Evolutionary conservation across 2,329 filamentous ascomycete species (phyloP).

Genomic region (Microdochium paspali): DNA sequence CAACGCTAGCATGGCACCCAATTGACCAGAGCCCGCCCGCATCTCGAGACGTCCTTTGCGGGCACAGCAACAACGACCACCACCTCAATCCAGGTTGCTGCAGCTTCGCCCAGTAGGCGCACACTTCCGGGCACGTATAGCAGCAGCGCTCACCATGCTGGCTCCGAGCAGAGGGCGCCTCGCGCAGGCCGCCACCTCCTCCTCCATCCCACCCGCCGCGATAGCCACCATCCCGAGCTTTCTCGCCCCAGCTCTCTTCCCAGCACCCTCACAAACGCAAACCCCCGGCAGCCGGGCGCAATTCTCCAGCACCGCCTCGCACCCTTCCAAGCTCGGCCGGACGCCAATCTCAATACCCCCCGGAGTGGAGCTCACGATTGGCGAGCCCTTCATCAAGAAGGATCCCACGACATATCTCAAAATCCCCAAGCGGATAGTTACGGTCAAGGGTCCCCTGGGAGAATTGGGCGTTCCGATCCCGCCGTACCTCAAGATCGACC

Average conservation of each 20-base stretch:
- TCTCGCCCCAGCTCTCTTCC: constrained; percentile 59
- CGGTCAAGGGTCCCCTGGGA: constrained; percentile 74
- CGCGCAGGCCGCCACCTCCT: constrained; percentile 42
- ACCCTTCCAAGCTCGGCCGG: constrained; percentile 75
- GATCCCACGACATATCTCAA: constrained; percentile 50
- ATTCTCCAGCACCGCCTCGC: constrained; percentile 64
- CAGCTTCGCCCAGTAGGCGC: no score
- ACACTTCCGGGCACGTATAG: no score
- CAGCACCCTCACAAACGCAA: constrained; percentile 27
- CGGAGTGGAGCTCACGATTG: constrained; percentile 67
- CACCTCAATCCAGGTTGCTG: no score
- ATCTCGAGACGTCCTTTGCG: neutral
- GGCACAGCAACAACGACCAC: neutral
- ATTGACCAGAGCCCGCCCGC: neutral
- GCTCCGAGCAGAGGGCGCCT: constrained; percentile 52
- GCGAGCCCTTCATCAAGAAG: constrained; percentile 46
- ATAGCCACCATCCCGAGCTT: constrained; percentile 51
- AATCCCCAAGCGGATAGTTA: constrained; percentile 57
- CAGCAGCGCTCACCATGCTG: constrained; percentile 51
- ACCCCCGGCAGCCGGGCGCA: constrained; percentile 27
- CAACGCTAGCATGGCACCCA: neutral
- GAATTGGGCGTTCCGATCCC: constrained; percentile 72
- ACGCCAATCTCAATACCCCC: constrained; percentile 73
- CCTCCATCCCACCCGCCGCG: constrained; percentile 32
- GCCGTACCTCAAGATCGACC: constrained; percentile 62